These are phyloP conservation scores for Leucosporidium scottii DNA, from an alignment of 768 basidiomycete genomes.

Conservation along the genomic window DNA sequence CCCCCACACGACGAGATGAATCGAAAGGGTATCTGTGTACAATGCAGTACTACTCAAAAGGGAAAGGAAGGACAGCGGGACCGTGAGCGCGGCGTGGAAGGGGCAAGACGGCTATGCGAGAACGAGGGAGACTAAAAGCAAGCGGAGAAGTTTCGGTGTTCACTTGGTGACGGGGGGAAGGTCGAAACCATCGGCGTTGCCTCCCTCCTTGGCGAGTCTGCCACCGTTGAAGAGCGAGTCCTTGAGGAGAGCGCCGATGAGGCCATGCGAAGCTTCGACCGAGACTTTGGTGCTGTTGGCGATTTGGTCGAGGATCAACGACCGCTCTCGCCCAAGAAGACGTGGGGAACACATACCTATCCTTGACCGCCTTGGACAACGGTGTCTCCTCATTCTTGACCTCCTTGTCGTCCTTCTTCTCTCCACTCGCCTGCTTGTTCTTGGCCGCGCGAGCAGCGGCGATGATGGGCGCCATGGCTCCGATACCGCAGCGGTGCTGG, in stretches of 20 bases:
- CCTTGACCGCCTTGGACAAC: constrained; percentile 79
- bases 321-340: neutral
- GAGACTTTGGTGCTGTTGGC: constrained; percentile 70
- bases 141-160: neutral
- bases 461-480: constrained; percentile 52
- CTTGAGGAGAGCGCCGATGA: constrained; percentile 88
- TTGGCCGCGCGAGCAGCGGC: constrained; percentile 47
- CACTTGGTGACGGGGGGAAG: constrained; percentile 19
- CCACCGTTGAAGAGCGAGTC: constrained; percentile 65
- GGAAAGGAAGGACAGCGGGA: too few species aligned
- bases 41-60: too few species aligned
- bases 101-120: too few species aligned
- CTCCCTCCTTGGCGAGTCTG: constrained; percentile 3
- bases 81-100: too few species aligned
- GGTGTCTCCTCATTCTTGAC: constrained; percentile 66
- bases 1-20: too few species aligned
- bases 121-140: too few species aligned
- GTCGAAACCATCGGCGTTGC: neutral
- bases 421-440: constrained; percentile 42
- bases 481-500: constrained; percentile 25
- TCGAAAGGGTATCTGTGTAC: too few species aligned
- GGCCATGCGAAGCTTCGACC: constrained; percentile 83
- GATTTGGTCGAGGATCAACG: neutral
- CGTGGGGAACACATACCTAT: constrained; percentile 54
- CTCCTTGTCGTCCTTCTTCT: constrained; percentile 25